Conservation (phyloP, 805 yeast species). For the Teunomyces atbi region DNA sequence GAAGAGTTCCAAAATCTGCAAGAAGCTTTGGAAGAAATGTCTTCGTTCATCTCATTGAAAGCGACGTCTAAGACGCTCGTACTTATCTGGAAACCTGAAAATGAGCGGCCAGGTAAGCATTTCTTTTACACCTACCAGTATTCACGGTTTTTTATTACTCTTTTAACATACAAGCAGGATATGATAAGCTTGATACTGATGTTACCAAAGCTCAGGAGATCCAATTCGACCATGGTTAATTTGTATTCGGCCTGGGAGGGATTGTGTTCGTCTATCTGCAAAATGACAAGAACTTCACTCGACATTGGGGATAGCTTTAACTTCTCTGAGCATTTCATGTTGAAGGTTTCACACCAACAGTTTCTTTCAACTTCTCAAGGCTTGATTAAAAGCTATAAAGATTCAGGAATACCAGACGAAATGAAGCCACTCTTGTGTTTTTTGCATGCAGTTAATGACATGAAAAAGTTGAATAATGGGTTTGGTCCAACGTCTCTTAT, state of each 20-base stretch:
- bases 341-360: constrained; percentile 41
- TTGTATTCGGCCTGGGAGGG: constrained; percentile 66
- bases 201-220: constrained; percentile 72
- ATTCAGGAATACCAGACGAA: constrained; percentile 33
- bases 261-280: constrained; percentile 51
- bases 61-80: constrained; percentile 69
- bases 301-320: constrained; percentile 35
- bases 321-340: constrained; percentile 53
- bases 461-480: constrained; percentile 74
- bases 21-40: constrained; percentile 64
- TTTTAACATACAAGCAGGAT: constrained; percentile 55
- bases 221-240: constrained; percentile 72
- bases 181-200: constrained; percentile 57
- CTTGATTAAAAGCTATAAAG: constrained; percentile 22
- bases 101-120: constrained; percentile 91
- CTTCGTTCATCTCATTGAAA: constrained; percentile 60
- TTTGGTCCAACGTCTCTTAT: constrained; percentile 73
- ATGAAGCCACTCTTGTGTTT: constrained; percentile 42
- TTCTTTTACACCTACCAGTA: constrained; percentile 75
- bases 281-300: constrained; percentile 46
- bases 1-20: constrained; percentile 52
- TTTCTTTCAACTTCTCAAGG: constrained; percentile 40
- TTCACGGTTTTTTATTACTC: constrained; percentile 56
- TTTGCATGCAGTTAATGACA: constrained; percentile 53
- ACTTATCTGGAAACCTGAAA: constrained; percentile 90